These are phyloP conservation scores for Nannizziopsis barbatae DNA, from an alignment of 2,329 filamentous ascomycete species.

Conservation along the genomic window DNA sequence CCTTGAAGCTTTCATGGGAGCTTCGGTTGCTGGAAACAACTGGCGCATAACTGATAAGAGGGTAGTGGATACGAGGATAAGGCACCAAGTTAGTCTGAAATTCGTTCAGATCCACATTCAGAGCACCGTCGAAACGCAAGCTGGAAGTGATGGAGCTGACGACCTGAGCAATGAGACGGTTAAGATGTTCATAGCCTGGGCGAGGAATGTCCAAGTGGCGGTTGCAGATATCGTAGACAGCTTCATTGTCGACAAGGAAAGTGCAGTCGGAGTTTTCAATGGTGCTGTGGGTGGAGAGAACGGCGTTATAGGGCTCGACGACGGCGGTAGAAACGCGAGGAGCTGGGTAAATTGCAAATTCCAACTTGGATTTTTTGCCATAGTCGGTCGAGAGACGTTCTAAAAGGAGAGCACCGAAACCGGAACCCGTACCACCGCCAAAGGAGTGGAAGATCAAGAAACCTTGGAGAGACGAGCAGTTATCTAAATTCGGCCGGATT, in stretches of 20 bases:
- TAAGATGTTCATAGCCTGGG: constrained; percentile 96
- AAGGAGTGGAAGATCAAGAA: constrained; percentile 98
- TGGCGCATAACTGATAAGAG: constrained; percentile 88
- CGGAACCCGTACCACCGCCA: constrained; percentile 95
- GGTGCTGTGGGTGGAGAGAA: constrained; percentile 96
- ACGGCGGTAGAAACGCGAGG: constrained; percentile 95
- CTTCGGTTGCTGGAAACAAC: constrained; percentile 93
- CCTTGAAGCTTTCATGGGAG: constrained; percentile 89
- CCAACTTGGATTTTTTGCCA: constrained; percentile 99
- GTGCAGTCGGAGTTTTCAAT: constrained; percentile 99
- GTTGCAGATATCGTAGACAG: constrained; percentile 98
- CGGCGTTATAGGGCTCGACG: constrained; percentile 99
- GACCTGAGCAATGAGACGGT: constrained; percentile 96
- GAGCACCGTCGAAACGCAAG: constrained; percentile 93
- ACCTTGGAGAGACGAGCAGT: constrained; percentile 54
- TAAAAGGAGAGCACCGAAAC: constrained; percentile 96
- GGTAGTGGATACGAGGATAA: constrained; percentile 98
- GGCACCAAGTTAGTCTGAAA: constrained; percentile 99
- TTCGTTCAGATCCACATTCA: constrained; percentile 99
- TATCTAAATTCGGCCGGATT: constrained; percentile 37
- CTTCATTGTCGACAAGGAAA: constrained; percentile 99
- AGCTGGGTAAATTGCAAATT: constrained; percentile 98
- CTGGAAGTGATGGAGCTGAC: constrained; percentile 98
- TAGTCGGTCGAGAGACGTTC: constrained; percentile 98
- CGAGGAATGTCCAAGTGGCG: constrained; percentile 95